Evolutionary conservation across 495 filamentous ascomycete species (phyloP).

Genomic region (Tirmania nivea): DNA sequence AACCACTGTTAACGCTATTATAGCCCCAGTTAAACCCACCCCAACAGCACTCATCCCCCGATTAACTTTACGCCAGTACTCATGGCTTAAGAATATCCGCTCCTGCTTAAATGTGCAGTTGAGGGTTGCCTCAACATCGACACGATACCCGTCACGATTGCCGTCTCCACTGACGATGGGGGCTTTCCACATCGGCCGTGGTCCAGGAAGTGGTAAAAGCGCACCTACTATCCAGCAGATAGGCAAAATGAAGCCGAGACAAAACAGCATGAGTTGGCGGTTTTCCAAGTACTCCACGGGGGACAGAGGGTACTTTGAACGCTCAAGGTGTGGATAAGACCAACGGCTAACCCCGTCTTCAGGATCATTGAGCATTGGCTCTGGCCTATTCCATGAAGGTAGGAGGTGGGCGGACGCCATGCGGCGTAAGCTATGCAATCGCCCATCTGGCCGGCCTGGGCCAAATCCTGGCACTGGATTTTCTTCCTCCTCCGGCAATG

Average conservation of each 20-base stretch:
- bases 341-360: background rate
- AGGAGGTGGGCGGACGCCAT: background rate
- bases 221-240: constrained; percentile 74
- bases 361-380: background rate
- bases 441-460: too few species aligned
- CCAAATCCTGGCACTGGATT: background rate
- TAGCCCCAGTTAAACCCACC: constrained; percentile 48
- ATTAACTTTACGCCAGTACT: constrained; percentile 87
- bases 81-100: constrained; percentile 51
- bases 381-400: background rate
- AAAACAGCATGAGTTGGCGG: constrained; percentile 65
- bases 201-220: constrained; percentile 40
- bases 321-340: background rate
- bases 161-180: constrained; percentile 8
- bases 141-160: constrained; percentile 9
- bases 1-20: constrained; percentile 28
- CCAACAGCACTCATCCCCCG: constrained; percentile 66
- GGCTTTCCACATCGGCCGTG: constrained; percentile 9
- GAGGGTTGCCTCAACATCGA: constrained; percentile 28
- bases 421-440: background rate
- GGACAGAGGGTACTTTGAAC: background rate
- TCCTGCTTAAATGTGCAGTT: constrained; percentile 31
- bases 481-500: constrained; percentile 1
- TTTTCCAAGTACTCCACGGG: constrained; percentile 5
- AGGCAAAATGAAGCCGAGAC: constrained; percentile 68